Percentiles rank a stretch among this genome's conserved stretches.
Conservation (phyloP, 306 rosid species). For the Luffa acutangula region DNA sequence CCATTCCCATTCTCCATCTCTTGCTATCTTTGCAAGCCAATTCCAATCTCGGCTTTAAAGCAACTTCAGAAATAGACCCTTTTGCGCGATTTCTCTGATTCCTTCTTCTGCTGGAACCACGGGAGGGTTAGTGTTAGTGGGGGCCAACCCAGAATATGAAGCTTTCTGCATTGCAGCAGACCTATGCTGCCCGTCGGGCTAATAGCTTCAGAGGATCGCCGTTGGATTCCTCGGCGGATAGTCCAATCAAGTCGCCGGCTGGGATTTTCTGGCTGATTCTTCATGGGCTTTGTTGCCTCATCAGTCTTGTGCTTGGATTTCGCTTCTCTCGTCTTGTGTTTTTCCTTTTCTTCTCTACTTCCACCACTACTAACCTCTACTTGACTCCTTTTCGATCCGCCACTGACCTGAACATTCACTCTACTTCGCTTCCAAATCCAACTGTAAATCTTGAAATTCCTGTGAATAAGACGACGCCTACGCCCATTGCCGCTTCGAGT, state of each 20-base stretch:
- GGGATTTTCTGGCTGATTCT: constrained; percentile 77
- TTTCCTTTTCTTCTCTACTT: constrained; percentile 71
- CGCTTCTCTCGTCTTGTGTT: constrained; percentile 96
- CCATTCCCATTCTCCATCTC: not conserved
- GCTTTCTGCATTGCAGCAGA: constrained; percentile 88
- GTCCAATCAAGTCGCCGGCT: constrained; percentile 58
- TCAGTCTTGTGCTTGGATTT: constrained; percentile 87
- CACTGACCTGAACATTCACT: constrained; percentile 27
- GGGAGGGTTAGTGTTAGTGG: not conserved
- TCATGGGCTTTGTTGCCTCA: constrained; percentile 85
- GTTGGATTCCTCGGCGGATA: constrained; percentile 56
- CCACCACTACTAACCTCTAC: constrained; percentile 43
- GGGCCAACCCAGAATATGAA: constrained; percentile 39
- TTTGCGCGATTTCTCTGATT: not conserved
- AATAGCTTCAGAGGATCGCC: constrained; percentile 69
- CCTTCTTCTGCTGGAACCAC: not conserved
- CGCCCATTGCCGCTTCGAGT: constrained; percentile 13
- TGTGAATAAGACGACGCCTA: constrained; percentile 31
- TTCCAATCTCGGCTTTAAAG: constrained; percentile 10
- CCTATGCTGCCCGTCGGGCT: constrained; percentile 57
- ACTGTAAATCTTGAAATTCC: constrained; percentile 13
- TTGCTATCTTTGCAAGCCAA: constrained; percentile 12
- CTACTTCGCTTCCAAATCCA: constrained; percentile 17
- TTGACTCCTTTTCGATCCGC: constrained; percentile 59
- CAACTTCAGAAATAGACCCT: constrained; percentile 8